These are phyloP conservation scores for Scedosporium apiospermum DNA, from an alignment of 2,329 filamentous ascomycete species.

Conservation along the genomic window DNA sequence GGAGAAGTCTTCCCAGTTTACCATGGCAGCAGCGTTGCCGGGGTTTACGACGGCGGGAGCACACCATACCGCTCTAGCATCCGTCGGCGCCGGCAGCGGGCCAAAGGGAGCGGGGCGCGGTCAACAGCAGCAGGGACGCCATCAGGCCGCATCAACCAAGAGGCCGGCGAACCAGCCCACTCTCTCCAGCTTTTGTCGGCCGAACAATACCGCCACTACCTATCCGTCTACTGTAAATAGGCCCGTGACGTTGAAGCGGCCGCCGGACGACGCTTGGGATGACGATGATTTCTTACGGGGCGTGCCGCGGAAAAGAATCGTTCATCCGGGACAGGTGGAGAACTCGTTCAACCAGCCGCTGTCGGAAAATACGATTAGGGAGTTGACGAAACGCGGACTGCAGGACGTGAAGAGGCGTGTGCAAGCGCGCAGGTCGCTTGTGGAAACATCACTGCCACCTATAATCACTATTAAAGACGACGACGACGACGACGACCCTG, in stretches of 20 bases:
- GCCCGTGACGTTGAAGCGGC: slow-evolving; percentile 10
- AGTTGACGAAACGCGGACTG: background rate
- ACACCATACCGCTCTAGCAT: slow-evolving; percentile 34
- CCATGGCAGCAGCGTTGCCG: slow-evolving; percentile 42
- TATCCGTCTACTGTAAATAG: slow-evolving; percentile 4
- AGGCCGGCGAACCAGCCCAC: slow-evolving; percentile 27
- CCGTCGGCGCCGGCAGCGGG: slow-evolving; percentile 18
- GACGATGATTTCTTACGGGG: slow-evolving; percentile 20
- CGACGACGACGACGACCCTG: slow-evolving; percentile 12
- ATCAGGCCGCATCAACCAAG: slow-evolving; percentile 10
- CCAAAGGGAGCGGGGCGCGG: slow-evolving; percentile 9
- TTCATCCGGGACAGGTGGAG: background rate
- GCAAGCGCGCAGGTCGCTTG: slow-evolving; percentile 10
- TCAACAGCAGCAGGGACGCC: slow-evolving; percentile 13
- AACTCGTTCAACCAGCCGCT: slow-evolving; percentile 2
- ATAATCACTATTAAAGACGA: slow-evolving; percentile 13
- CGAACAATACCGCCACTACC: slow-evolving; percentile 11
- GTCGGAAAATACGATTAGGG: background rate
- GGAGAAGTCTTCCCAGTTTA: slow-evolving; percentile 49
- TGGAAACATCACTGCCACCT: background rate
- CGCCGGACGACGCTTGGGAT: slow-evolving; percentile 8
- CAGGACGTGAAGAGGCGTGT: slow-evolving; percentile 13
- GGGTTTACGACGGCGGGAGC: slow-evolving; percentile 55
- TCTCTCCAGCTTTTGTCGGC: slow-evolving; percentile 29
- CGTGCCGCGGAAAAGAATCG: slow-evolving; percentile 8